A percentile compares a stretch with the other conserved stretches of the same genome.
Conservation (phyloP, 495 filamentous ascomycete genomes). For the Trichoderma reesei region DNA sequence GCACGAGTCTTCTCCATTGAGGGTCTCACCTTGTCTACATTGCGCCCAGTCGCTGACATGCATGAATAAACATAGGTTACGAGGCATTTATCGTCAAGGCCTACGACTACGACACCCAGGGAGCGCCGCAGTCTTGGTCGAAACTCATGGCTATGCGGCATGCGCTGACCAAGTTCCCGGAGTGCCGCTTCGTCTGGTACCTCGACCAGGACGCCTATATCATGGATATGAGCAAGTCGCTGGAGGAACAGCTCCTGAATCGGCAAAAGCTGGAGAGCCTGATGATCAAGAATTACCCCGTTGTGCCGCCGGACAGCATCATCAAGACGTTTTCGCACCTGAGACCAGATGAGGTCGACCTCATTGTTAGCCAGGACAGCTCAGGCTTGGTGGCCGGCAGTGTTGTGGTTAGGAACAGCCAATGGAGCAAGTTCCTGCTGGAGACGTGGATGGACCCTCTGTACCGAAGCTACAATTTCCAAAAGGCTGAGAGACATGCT, state of each 20-base stretch:
- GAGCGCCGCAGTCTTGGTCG: constrained; percentile 62
- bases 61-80: constrained; percentile 52
- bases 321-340: constrained; percentile 90
- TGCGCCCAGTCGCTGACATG: background rate
- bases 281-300: constrained; percentile 74
- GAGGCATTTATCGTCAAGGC: constrained; percentile 68
- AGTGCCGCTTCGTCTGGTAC: constrained; percentile 72
- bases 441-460: constrained; percentile 96
- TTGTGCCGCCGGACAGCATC: constrained; percentile 91
- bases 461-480: constrained; percentile 88
- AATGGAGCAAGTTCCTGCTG: constrained; percentile 86
- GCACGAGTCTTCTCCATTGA: background rate
- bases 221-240: constrained; percentile 66
- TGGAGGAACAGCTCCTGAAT: constrained; percentile 63
- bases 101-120: constrained; percentile 65
- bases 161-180: constrained; percentile 68
- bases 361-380: constrained; percentile 77
- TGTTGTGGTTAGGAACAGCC: constrained; percentile 71
- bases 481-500: constrained; percentile 86
- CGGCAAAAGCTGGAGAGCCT: constrained; percentile 56
- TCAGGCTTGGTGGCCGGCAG: constrained; percentile 69
- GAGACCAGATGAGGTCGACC: constrained; percentile 62
- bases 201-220: constrained; percentile 76
- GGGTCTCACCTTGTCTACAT: background rate
- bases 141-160: constrained; percentile 80